These are phyloP conservation scores for Nigrospora sphaerica DNA, from an alignment of 2,329 filamentous ascomycete genomes.

Conservation along the genomic window DNA sequence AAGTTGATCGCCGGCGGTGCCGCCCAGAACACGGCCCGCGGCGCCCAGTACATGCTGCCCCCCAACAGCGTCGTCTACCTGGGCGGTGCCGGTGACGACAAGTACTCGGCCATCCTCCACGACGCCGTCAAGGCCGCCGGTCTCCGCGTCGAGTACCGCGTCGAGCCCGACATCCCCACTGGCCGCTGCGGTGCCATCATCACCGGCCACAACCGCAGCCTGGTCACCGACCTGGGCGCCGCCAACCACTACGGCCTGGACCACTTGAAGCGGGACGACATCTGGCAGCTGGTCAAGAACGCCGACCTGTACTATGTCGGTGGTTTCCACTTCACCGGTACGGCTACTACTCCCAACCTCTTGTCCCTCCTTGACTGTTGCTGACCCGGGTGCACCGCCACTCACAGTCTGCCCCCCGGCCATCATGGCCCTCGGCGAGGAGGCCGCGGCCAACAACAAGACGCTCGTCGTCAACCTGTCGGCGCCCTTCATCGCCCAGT, in stretches of 20 bases:
- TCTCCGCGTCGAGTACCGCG: constrained; percentile 88
- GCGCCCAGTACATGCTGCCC: constrained; percentile 91
- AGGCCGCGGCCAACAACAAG: constrained; percentile 88
- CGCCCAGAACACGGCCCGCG: constrained; percentile 94
- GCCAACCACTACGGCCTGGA: constrained; percentile 96
- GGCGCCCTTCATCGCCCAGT: constrained; percentile 91
- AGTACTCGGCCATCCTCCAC: constrained; percentile 83
- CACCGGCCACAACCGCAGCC: constrained; percentile 89
- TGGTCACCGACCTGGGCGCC: constrained; percentile 91
- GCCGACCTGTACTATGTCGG: constrained; percentile 89
- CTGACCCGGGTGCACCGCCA: neutral
- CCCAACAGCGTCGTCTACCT: constrained; percentile 87
- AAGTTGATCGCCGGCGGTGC: constrained; percentile 94
- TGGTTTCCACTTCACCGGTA: constrained; percentile 86
- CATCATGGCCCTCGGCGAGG: constrained; percentile 81
- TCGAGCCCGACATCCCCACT: constrained; percentile 77
- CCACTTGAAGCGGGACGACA: constrained; percentile 82
- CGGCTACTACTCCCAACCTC: no score
- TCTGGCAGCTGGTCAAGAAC: constrained; percentile 87
- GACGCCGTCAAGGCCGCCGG: constrained; percentile 83
- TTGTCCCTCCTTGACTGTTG: neutral
- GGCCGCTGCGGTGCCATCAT: constrained; percentile 95
- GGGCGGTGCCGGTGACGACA: constrained; percentile 90
- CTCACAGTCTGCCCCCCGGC: constrained; percentile 73
- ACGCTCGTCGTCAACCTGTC: constrained; percentile 85